Evolutionary conservation across 1,284 basidiomycete genomes (phyloP).

Genomic region (Ceratobasidium sp.): DNA sequence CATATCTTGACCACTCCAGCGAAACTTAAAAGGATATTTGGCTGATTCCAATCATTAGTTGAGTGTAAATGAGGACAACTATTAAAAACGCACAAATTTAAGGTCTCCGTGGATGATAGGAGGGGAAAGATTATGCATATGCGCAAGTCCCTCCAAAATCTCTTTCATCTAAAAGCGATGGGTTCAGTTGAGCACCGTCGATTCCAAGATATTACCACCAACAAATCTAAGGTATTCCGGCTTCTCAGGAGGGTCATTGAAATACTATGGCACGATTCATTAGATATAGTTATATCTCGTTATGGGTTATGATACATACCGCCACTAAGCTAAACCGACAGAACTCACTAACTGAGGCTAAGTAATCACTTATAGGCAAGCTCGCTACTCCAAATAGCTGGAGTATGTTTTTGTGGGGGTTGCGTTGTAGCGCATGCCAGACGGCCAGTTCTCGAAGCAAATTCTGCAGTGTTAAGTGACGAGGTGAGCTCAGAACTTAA

Average conservation of each 20-base stretch:
- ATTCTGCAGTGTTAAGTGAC: neutral
- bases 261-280: neutral
- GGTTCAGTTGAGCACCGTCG: neutral
- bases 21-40: neutral
- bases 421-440: neutral
- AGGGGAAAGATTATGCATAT: slow-evolving; percentile 21
- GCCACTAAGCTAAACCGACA: slow-evolving; percentile 4
- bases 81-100: slow-evolving; percentile 5
- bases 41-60: neutral
- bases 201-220: neutral
- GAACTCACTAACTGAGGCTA: slow-evolving; percentile 10
- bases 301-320: neutral
- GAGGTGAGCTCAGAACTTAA: neutral
- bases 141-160: slow-evolving; percentile 3
- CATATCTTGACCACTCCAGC: slow-evolving; percentile 10
- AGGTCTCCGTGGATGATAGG: slow-evolving; percentile 24
- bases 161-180: slow-evolving; percentile 1
- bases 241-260: slow-evolving; percentile 11
- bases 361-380: neutral
- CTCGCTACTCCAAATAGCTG: slow-evolving; percentile 2
- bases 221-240: slow-evolving; percentile 21
- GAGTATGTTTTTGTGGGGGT: slow-evolving; percentile 6
- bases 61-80: neutral
- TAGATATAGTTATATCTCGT: neutral
- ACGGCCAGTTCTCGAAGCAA: slow-evolving; percentile 9